Evolutionary conservation across 2,329 filamentous ascomycete genomes (phyloP).

Genomic region (Paracoccidioides brasiliensis): DNA sequence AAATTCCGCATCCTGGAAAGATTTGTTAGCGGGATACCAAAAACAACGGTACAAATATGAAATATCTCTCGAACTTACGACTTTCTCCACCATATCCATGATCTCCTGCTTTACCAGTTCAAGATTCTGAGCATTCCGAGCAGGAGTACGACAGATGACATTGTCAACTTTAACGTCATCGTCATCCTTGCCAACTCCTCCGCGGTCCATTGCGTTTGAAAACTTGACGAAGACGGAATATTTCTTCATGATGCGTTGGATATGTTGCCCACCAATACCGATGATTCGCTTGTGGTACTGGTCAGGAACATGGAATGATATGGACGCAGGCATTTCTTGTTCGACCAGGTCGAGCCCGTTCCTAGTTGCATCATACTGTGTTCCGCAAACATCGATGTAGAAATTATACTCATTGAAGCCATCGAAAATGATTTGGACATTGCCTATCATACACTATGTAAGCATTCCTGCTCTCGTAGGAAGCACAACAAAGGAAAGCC

Average conservation of each 20-base stretch:
- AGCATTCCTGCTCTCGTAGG: background rate
- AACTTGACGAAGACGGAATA: constrained; percentile 99
- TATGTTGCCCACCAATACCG: constrained; percentile 94
- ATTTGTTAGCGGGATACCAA: constrained; percentile 3
- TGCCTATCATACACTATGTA: constrained; percentile 41
- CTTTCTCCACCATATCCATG: constrained; percentile 97
- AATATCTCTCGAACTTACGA: constrained; percentile 39
- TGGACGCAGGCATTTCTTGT: constrained; percentile 97
- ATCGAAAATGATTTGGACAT: constrained; percentile 97
- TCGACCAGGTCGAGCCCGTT: constrained; percentile 85
- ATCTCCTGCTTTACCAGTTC: constrained; percentile 98
- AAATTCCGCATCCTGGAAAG: constrained; percentile 79
- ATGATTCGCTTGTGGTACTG: constrained; percentile 99
- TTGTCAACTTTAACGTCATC: constrained; percentile 98
- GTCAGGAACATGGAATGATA: constrained; percentile 97
- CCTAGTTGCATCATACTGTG: constrained; percentile 86
- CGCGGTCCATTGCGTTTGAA: constrained; percentile 96
- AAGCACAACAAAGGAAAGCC: background rate
- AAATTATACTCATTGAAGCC: constrained; percentile 99
- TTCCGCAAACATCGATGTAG: constrained; percentile 93
- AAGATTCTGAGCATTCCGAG: constrained; percentile 89
- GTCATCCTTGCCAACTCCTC: constrained; percentile 84
- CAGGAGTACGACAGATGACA: constrained; percentile 93
- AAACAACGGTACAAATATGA: background rate
- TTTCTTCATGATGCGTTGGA: constrained; percentile 99